Evolutionary conservation across 805 yeast genomes (phyloP), one percentile per base, ranked within the genome.

Genomic region (Sugiyamaella chiloensis): DNA sequence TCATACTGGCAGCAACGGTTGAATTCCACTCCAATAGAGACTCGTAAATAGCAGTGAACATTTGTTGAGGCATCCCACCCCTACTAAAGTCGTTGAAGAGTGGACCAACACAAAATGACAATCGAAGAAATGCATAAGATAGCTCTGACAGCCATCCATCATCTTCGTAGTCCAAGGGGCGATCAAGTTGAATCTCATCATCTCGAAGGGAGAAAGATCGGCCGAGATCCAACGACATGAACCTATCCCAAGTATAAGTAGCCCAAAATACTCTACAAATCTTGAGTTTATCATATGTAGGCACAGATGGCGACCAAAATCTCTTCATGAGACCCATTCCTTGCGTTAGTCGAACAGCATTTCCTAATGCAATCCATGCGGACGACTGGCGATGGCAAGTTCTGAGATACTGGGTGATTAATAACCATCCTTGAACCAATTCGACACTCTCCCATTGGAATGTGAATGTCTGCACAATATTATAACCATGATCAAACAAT

Each of bases 361-460:
- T 64, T 11, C 74, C 71, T 24, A 75, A 43, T 0, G 76, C 70
- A 53, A 61, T 60, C 65, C 68, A 69, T 32, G 72, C 60, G 0
- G 78, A 66, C 3, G 71, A 65, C 49, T 75, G 79, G 36, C 78
- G 65, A 50, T 71, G 71, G 23, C 71, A 63, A 5, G 68, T 62
- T 40, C 81, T 61, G 14, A 76, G 56, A 50, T 74, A 76, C 20
- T 73, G 57, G 1, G 76, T 62, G 24, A 71, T 61, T 6, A 76
- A 54, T n/a, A 75, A 57, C 78, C 79, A 76, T 12, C 73, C 68
- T 56, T 76, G 81, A 23, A 76, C 68, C 42, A 76, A 59, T 56
- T 76, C 81, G 39, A 72, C 65, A 5, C 76, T 70, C 53, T 75
- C 78, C 78, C 79, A 76, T 54, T 76, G 79, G 54, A 74, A 73